These are phyloP conservation scores for Chlorociboria aeruginascens DNA, from an alignment of 495 filamentous ascomycete species.

Conservation along the genomic window DNA sequence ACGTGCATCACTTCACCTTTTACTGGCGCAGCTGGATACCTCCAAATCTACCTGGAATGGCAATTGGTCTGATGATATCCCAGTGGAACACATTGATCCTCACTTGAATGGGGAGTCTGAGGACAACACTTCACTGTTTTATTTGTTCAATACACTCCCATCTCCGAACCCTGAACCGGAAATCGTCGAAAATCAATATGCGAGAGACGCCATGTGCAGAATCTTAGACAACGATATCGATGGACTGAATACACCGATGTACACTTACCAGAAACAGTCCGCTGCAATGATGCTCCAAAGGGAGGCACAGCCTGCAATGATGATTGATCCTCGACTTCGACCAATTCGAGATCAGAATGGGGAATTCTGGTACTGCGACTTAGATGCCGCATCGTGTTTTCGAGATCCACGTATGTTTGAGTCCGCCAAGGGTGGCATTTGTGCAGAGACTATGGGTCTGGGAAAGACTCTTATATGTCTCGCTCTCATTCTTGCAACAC, in stretches of 20 bases:
- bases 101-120: slow-evolving; percentile 3
- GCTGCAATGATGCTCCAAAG: slow-evolving; percentile 79
- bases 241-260: slow-evolving; percentile 57
- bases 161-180: slow-evolving; percentile 52
- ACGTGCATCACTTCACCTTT: slow-evolving; percentile 30
- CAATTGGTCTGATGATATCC: slow-evolving; percentile 5
- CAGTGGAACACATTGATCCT: slow-evolving; percentile 5
- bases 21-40: slow-evolving; percentile 46
- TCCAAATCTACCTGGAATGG: slow-evolving; percentile 46
- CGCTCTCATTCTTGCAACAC: slow-evolving; percentile 70
- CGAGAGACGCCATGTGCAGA: slow-evolving; percentile 46
- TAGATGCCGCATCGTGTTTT: slow-evolving; percentile 46
- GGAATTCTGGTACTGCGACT: slow-evolving; percentile 57
- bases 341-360: slow-evolving; percentile 45
- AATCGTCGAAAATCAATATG: slow-evolving; percentile 40
- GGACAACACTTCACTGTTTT: slow-evolving; percentile 54
- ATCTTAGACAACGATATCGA: slow-evolving; percentile 43
- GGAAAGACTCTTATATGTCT: slow-evolving; percentile 89
- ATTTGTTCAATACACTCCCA: slow-evolving; percentile 76
- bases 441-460: slow-evolving; percentile 57
- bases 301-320: slow-evolving; percentile 51
- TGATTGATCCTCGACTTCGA: slow-evolving; percentile 64
- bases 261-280: slow-evolving; percentile 71
- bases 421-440: slow-evolving; percentile 62
- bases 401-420: slow-evolving; percentile 60